A percentile compares a stretch with the other conserved stretches of the same genome.
phyloP scores from a whole-genome alignment of 331 rosid species.

The Ulmus americana region DNA sequence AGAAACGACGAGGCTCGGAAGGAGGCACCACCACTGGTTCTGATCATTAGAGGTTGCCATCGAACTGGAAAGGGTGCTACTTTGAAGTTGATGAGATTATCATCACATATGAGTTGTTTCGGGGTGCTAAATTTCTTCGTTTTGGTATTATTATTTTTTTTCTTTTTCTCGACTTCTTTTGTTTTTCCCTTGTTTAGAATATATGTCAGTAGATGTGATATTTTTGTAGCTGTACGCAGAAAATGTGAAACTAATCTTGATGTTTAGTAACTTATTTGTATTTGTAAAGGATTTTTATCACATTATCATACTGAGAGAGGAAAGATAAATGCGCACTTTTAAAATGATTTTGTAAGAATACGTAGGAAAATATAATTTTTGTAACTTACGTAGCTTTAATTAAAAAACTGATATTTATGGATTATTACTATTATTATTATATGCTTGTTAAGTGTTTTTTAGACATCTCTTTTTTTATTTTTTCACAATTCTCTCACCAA shows the following conservation, averaged over 20 bases:
- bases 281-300: constrained; percentile 3
- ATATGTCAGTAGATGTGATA: neutral
- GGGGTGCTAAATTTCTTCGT: constrained; percentile 4
- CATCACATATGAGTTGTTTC: constrained; percentile 7
- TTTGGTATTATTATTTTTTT: too few species aligned
- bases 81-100: too few species aligned
- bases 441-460: too few species aligned
- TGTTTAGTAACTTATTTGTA: neutral
- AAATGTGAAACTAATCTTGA: neutral
- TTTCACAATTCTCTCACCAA: too few species aligned
- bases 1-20: constrained; percentile 69
- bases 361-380: too few species aligned
- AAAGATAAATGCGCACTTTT: too few species aligned
- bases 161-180: neutral
- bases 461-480: too few species aligned
- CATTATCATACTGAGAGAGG: neutral
- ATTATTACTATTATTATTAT: too few species aligned
- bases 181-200: neutral
- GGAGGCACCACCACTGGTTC: constrained; percentile 44
- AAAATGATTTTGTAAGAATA: too few species aligned
- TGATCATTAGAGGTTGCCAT: constrained; percentile 37
- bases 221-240: constrained; percentile 11
- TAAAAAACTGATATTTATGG: too few species aligned
- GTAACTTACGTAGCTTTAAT: too few species aligned
- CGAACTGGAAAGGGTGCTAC: constrained; percentile 3